Conservation (phyloP, 2,329 filamentous ascomycete genomes). For the Ophiognomonia clavigignenti-juglandacearum region DNA sequence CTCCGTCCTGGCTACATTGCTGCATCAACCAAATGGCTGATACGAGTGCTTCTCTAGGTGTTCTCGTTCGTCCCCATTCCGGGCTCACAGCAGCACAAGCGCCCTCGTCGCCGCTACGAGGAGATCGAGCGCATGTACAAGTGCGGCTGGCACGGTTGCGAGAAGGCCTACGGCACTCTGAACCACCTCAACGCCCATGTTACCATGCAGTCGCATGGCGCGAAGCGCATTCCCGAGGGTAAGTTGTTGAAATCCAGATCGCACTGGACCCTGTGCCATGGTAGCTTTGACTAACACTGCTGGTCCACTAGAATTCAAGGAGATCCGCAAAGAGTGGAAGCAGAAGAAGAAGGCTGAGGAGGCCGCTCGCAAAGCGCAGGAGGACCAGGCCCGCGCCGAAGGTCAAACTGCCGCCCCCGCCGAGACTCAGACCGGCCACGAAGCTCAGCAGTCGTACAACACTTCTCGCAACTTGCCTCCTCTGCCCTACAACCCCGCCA, state of each 20-base stretch:
- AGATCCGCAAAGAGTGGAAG: conserved; percentile 99
- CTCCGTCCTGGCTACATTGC: not conserved
- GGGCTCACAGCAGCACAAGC: conserved; percentile 94
- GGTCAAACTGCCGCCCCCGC: conserved; percentile 23
- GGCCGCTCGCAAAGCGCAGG: conserved; percentile 79
- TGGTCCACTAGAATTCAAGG: conserved; percentile 78
- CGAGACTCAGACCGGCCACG: conserved; percentile 50
- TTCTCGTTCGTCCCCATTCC: conserved; percentile 98
- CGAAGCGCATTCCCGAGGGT: conserved; percentile 97
- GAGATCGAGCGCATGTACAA: conserved; percentile 99
- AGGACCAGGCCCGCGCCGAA: conserved; percentile 57
- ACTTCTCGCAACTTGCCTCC: conserved; percentile 60
- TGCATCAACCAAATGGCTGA: conserved; percentile 10
- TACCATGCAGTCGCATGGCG: conserved; percentile 95
- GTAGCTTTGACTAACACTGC: conserved; percentile 20
- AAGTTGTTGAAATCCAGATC: conserved; percentile 32
- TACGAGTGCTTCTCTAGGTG: conserved; percentile 59
- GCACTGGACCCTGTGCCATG: not conserved
- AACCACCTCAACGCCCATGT: conserved; percentile 98
- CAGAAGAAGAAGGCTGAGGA: conserved; percentile 99
- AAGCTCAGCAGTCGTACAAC: conserved; percentile 53
- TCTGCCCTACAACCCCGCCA: conserved; percentile 65
- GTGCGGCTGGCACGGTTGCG: conserved; percentile 96
- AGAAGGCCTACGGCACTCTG: conserved; percentile 96
- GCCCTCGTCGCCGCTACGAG: conserved; percentile 87